These are phyloP conservation scores for Kitagawia praeruptora DNA, from an alignment of 129 eudicot genomes.

Conservation along the genomic window DNA sequence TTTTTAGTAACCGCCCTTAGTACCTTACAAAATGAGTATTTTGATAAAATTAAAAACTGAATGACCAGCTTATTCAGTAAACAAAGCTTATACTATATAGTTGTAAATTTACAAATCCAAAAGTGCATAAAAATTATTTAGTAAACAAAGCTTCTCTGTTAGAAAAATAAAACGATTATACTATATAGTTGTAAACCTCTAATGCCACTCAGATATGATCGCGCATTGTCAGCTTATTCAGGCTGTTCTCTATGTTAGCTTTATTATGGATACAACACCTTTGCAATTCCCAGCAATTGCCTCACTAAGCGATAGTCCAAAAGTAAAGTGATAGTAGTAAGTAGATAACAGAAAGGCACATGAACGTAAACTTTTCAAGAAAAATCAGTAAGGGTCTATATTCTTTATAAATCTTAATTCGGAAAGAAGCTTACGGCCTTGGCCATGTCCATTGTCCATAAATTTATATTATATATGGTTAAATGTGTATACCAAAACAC, in stretches of 20 bases:
- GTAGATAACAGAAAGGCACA: not conserved
- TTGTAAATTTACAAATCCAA: conserved; percentile 10
- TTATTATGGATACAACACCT: not conserved
- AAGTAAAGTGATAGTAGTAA: not conserved
- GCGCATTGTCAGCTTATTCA: not conserved
- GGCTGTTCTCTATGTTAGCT: not conserved
- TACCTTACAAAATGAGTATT: not conserved
- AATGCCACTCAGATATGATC: not conserved
- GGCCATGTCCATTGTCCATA: too few relatives aligned
- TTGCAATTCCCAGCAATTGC: not conserved
- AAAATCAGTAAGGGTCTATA: not conserved
- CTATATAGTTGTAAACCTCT: not conserved
- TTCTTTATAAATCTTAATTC: not conserved
- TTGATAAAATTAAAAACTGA: not conserved
- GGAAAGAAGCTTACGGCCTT: not conserved
- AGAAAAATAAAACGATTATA: not conserved
- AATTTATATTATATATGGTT: not conserved
- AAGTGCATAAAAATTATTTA: not conserved
- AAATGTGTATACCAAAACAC: not conserved
- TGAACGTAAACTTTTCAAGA: not conserved
- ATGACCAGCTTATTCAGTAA: not conserved
- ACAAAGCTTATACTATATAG: too few relatives aligned
- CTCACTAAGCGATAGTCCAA: not conserved
- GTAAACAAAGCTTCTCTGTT: not conserved
- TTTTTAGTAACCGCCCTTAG: not conserved